A percentile compares a stretch with the other conserved stretches of the same genome.
These are phyloP conservation scores for Fonsecaea pedrosoi DNA, from an alignment of 2,329 filamentous ascomycete genomes.

Conservation along the genomic window DNA sequence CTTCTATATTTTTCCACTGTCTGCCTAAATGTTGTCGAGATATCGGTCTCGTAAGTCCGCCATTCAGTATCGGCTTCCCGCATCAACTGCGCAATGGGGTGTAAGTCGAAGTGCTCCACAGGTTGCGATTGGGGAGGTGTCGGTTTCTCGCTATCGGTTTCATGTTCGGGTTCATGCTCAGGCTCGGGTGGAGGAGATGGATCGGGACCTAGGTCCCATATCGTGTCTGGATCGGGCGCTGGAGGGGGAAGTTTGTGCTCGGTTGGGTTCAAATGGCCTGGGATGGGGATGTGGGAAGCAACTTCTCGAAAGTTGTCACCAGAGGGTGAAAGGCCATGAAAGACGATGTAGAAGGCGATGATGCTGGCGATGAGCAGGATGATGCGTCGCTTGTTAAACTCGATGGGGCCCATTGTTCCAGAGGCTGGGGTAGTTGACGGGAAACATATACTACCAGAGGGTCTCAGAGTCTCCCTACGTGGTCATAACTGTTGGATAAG, in stretches of 20 bases:
- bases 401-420: constrained; percentile 37
- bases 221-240: constrained; percentile 28
- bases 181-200: constrained; percentile 15
- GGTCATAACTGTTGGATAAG: not conserved
- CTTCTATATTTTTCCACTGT: constrained; percentile 49
- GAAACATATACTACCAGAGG: not conserved
- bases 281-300: constrained; percentile 30
- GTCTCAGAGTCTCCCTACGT: not conserved
- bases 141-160: not conserved
- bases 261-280: constrained; percentile 25
- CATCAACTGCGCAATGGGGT: constrained; percentile 47
- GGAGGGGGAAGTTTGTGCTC: constrained; percentile 24
- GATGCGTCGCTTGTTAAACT: constrained; percentile 40
- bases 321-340: constrained; percentile 33
- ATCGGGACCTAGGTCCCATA: constrained; percentile 29
- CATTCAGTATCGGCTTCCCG: constrained; percentile 46
- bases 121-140: constrained; percentile 15
- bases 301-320: constrained; percentile 20
- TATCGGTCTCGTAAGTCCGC: constrained; percentile 43
- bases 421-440: not conserved
- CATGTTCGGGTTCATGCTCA: constrained; percentile 5
- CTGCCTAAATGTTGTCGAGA: constrained; percentile 48
- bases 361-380: constrained; percentile 37
- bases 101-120: constrained; percentile 38
- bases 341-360: constrained; percentile 37